Evolutionary conservation across 2,329 filamentous ascomycete genomes (phyloP), one percentile per base, ranked within the genome.

Genomic region (Botrytis byssoidea): DNA sequence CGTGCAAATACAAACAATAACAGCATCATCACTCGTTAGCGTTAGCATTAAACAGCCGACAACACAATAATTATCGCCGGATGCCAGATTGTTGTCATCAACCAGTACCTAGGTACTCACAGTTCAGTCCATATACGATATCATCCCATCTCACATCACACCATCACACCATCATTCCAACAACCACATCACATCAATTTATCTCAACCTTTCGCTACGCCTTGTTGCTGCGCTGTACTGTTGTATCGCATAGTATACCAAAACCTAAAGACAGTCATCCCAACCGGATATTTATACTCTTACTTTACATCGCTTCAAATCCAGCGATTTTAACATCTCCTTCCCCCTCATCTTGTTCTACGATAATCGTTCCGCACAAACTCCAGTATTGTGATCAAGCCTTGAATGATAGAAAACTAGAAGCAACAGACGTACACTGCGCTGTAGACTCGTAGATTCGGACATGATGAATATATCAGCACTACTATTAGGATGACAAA

Each of bases 301-400:
- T 4, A 29, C 6, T 18, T 18, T 16, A 9, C 25, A 32, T 9
- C 6, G 14, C 51, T 29, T 57, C n/a, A 29, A 29, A 29, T 4
- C 14, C 14, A 32, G 51, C 9, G n/a, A 57, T 9, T 14, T 18
- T 57, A 7, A 29, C 14, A 16, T 57, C 51, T 18, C n/a, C n/a
- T 57, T 29, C 12, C 25, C 12, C 14, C 29, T 29, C n/a, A 18
- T 57, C 48, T 16, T n/a, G 2, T n/a, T 55, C 25, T n/a, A 0
- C n/a, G 1, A 57, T 29, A 29, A 0, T 9, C 7, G 18, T 18
- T 57, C 3, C n/a, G 14, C 51, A 32, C 16, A 2, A 18, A 0
- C 9, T 29, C 3, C 14, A 57, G 2, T 8, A 57, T 57, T 9
- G 8, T 9, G 3, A 29, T 57, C 14, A 29, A 29, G 16, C 14